A percentile compares a stretch with the other conserved stretches of the same genome.
phyloP scores from a whole-genome alignment of 345 rosid genomes.

The Punica granatum region DNA sequence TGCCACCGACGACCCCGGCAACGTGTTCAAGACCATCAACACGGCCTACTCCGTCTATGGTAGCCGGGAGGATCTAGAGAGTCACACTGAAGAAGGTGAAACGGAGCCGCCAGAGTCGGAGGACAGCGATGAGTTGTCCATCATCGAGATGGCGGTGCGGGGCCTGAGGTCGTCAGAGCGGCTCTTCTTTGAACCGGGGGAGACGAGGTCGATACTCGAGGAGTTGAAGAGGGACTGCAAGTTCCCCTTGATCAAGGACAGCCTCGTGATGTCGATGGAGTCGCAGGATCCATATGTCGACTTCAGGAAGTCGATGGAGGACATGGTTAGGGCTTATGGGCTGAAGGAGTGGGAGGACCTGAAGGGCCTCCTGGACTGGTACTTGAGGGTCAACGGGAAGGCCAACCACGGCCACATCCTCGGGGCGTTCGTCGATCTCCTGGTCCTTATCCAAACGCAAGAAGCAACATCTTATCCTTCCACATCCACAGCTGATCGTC shows the following conservation, averaged over 20 bases:
- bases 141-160: slow-evolving; percentile 23
- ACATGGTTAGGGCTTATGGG: slow-evolving; percentile 37
- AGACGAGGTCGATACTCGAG: slow-evolving; percentile 26
- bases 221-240: slow-evolving; percentile 4
- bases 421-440: slow-evolving; percentile 39
- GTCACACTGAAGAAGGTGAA: neutral
- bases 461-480: neutral
- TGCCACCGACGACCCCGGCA: neutral
- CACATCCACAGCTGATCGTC: neutral
- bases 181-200: slow-evolving; percentile 33
- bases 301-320: slow-evolving; percentile 42
- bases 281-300: slow-evolving; percentile 39
- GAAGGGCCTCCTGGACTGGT: slow-evolving; percentile 38
- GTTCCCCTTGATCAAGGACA: slow-evolving; percentile 19
- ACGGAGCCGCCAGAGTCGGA: neutral
- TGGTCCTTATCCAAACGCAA: slow-evolving; percentile 13
- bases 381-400: slow-evolving; percentile 36
- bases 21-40: neutral
- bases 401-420: slow-evolving; percentile 38
- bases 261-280: slow-evolving; percentile 28
- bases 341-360: slow-evolving; percentile 30
- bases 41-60: neutral
- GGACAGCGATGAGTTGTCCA: neutral
- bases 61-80: neutral
- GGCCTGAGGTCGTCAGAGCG: slow-evolving; percentile 30